phyloP scores from a whole-genome alignment of 768 basidiomycete species.

The Boletus rubroflammeus region DNA sequence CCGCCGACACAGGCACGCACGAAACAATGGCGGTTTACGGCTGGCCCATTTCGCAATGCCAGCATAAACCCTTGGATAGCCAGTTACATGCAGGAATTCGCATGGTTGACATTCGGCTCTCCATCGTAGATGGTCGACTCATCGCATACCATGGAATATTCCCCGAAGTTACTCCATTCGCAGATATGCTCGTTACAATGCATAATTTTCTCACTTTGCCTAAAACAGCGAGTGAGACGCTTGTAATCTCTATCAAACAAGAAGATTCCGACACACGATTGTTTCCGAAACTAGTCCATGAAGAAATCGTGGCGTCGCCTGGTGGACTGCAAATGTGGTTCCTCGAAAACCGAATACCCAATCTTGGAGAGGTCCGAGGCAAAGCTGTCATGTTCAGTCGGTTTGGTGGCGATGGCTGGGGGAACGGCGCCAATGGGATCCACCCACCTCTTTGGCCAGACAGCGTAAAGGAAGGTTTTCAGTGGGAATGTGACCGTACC shows the following conservation, averaged over 20 bases:
- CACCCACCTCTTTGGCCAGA: constrained; percentile 87
- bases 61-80: constrained; percentile 54
- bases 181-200: constrained; percentile 57
- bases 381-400: constrained; percentile 83
- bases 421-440: constrained; percentile 75
- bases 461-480: constrained; percentile 65
- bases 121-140: constrained; percentile 58
- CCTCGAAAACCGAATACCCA: constrained; percentile 76
- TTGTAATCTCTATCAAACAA: constrained; percentile 88
- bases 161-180: constrained; percentile 67
- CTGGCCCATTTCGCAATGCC: constrained; percentile 87
- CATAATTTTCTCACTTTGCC: constrained; percentile 61
- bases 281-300: constrained; percentile 65
- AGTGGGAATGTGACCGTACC: constrained; percentile 71
- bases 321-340: constrained; percentile 67
- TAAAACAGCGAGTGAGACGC: constrained; percentile 58
- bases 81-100: constrained; percentile 81
- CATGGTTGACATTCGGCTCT: constrained; percentile 76
- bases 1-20: constrained; percentile 4
- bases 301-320: constrained; percentile 57
- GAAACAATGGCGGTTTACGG: constrained; percentile 71
- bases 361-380: constrained; percentile 79
- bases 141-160: constrained; percentile 79
- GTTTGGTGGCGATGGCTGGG: constrained; percentile 68
- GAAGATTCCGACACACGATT: constrained; percentile 57